Conservation (phyloP, 2,329 filamentous ascomycete species). For the Colletotrichum sp. region DNA sequence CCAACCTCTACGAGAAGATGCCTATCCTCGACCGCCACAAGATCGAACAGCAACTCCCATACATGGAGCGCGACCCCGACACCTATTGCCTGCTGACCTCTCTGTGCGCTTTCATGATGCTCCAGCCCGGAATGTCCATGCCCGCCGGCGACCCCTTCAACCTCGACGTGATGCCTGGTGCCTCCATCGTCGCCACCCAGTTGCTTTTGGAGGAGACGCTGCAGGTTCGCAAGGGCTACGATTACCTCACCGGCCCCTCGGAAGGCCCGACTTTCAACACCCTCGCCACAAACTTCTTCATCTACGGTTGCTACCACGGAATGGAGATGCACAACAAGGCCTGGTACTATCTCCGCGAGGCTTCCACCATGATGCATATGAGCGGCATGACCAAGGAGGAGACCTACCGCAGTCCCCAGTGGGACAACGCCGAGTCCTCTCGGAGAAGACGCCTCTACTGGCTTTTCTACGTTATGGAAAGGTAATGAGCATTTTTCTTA, state of each 20-base stretch:
- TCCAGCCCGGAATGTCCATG: constrained; percentile 71
- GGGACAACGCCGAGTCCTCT: constrained; percentile 64
- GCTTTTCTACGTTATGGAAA: constrained; percentile 74
- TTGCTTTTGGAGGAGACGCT: constrained; percentile 71
- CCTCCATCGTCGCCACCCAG: constrained; percentile 67
- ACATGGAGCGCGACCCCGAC: constrained; percentile 67
- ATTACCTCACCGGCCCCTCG: constrained; percentile 55
- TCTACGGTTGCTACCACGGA: constrained; percentile 75
- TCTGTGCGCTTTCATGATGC: constrained; percentile 71
- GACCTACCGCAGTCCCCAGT: constrained; percentile 56
- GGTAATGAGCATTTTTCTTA: constrained; percentile 48
- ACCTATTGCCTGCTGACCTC: constrained; percentile 69
- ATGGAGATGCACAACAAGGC: constrained; percentile 77
- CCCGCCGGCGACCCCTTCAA: constrained; percentile 61
- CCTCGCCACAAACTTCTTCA: constrained; percentile 78
- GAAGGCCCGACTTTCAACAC: constrained; percentile 50
- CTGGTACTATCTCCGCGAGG: constrained; percentile 81
- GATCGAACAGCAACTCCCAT: constrained; percentile 62
- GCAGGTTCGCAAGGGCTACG: constrained; percentile 67
- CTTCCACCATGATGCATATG: constrained; percentile 71
- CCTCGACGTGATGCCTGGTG: constrained; percentile 61
- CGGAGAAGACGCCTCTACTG: constrained; percentile 73
- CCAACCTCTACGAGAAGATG: constrained; percentile 67
- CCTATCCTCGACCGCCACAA: constrained; percentile 66
- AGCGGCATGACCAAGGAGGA: constrained; percentile 67